Evolutionary conservation across 2,329 filamentous ascomycete genomes (phyloP), one percentile per base, ranked within the genome.

Genomic region (Lachnellula subtilissima): DNA sequence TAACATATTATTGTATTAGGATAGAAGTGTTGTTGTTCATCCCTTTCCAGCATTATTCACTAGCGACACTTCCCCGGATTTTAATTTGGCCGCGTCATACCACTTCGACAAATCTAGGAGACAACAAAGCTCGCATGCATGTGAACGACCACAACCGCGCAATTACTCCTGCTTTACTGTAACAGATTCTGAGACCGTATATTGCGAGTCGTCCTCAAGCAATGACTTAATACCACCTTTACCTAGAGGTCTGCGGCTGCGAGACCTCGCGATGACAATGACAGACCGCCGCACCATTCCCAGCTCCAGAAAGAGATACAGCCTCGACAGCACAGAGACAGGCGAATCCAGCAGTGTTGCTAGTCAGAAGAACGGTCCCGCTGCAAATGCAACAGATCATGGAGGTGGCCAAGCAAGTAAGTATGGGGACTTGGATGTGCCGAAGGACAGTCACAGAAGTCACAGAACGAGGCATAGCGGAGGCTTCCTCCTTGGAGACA

Each of bases 281-380:
- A 58, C 61, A 52, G 63, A 63, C 17, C 51, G 62, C 67, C 40
- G 63, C 46, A 55, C 61, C 15, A 60, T 58, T 40, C 61, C 61
- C 8, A 64, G 59, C 36, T 57, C 58, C 1, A 58, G 48, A 5
- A 55, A 58, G 65, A 68, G 60, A 67, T 70, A 48, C 50, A 73
- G 72, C 60, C 63, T 67, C 58, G 67, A 63, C 12, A 74, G 73
- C 63, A 72, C 75, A 63, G 76, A 78, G 46, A 72, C 72, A 8
- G 75, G 74, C 59, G 76, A 77, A 62, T 74, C 77, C 53, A 80
- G 75, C 59, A 67, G 65, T 14, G 61, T 68, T n/a, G 70, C 65
- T 3, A 73, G 71, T 56, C 60, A 67, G 32, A 58, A 61, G 52
- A 61, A 63, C 50, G 66, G 62, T 46, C 49, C 59, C 28, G 56